A percentile compares a stretch with the other conserved stretches of the same genome.
Conservation (phyloP, 1,284 basidiomycete genomes). For the Boletus semigastroideus region DNA sequence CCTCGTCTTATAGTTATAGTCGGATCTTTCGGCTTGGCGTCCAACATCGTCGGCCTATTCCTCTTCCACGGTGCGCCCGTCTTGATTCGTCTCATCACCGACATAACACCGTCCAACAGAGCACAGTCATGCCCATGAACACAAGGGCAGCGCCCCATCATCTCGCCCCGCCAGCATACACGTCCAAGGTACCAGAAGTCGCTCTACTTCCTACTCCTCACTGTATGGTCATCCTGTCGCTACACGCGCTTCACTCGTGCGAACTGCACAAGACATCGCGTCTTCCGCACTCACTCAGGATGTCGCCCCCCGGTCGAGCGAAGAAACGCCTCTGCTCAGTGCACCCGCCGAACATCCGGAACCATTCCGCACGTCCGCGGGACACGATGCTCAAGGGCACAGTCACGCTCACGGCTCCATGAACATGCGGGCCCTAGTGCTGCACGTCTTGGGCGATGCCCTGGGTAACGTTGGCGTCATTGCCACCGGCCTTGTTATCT, state of each 20-base stretch:
- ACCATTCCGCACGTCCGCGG: constrained; percentile 18
- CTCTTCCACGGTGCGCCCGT: constrained; percentile 84
- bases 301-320: constrained; percentile 21
- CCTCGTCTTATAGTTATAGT: constrained; percentile 90
- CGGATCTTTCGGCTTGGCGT: constrained; percentile 85
- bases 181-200: constrained; percentile 31
- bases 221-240: constrained; percentile 87
- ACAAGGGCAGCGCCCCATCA: constrained; percentile 33
- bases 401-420: constrained; percentile 78
- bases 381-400: constrained; percentile 30
- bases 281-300: constrained; percentile 34
- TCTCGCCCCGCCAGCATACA: constrained; percentile 31
- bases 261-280: constrained; percentile 83
- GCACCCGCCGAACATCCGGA: constrained; percentile 13
- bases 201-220: constrained; percentile 56
- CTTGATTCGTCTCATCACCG: not conserved
- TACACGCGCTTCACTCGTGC: constrained; percentile 85
- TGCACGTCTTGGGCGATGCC: constrained; percentile 97
- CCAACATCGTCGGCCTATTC: constrained; percentile 92
- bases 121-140: constrained; percentile 65
- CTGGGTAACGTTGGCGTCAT: constrained; percentile 98
- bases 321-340: constrained; percentile 43
- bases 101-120: constrained; percentile 43
- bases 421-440: constrained; percentile 96
- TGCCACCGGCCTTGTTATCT: constrained; percentile 89